Percentiles rank a stretch among this genome's conserved stretches.
phyloP scores from a whole-genome alignment of 108 stramenopile species.

The Conticribra guillardii region DNA sequence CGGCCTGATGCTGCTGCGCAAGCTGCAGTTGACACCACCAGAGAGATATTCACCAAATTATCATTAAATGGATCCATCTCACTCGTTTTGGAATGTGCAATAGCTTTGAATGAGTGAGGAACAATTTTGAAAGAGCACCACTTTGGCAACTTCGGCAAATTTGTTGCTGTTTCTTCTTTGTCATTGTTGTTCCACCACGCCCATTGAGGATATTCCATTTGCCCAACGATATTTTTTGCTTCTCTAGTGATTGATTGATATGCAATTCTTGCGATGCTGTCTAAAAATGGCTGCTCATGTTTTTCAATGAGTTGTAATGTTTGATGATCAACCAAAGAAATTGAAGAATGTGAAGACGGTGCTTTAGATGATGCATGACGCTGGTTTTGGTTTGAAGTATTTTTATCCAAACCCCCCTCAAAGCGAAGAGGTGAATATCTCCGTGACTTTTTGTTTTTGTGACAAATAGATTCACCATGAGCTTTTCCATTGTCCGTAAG shows the following conservation, averaged over 20 bases:
- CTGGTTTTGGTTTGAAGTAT: neutral
- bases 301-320: slow-evolving; percentile 5
- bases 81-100: slow-evolving; percentile 6
- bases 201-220: slow-evolving; percentile 13
- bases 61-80: neutral
- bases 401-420: neutral
- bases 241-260: slow-evolving; percentile 37
- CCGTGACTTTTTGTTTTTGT: slow-evolving; percentile 28
- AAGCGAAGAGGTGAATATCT: slow-evolving; percentile 13
- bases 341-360: neutral
- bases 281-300: slow-evolving; percentile 12
- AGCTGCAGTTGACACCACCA: slow-evolving; percentile 49
- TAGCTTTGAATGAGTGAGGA: slow-evolving; percentile 21
- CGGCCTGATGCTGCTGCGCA: slow-evolving; percentile 71
- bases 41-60: slow-evolving; percentile 5
- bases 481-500: no score
- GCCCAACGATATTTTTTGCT: slow-evolving; percentile 15
- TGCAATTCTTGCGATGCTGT: slow-evolving; percentile 11
- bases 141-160: slow-evolving; percentile 15
- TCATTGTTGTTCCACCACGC: slow-evolving; percentile 34
- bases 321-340: neutral
- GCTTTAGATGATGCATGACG: neutral
- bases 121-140: slow-evolving; percentile 53
- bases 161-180: neutral
- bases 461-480: no score